Evolutionary conservation across 352 stramenopile species (phyloP).

Genomic region (Pythium monospermum): DNA sequence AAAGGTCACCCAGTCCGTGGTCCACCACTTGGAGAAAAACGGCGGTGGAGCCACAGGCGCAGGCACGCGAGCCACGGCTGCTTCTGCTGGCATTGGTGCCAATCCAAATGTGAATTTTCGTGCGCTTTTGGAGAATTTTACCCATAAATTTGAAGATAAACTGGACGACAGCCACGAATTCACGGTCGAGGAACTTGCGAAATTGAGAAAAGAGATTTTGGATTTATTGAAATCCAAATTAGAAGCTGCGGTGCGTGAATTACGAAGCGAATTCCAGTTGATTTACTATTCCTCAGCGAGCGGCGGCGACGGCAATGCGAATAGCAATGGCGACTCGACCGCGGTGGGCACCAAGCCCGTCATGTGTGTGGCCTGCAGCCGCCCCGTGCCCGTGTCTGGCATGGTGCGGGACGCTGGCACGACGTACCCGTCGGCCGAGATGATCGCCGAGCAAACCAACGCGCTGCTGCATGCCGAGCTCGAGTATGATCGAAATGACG

Average conservation of each 20-base stretch:
- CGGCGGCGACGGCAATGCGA: slow-evolving; percentile 13
- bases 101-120: slow-evolving; percentile 64
- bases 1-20: slow-evolving; percentile 56
- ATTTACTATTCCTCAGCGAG: slow-evolving; percentile 24
- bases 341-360: slow-evolving; percentile 73
- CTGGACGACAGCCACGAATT: slow-evolving; percentile 58
- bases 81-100: slow-evolving; percentile 27
- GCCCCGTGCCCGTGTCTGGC: slow-evolving; percentile 57
- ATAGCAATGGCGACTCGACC: slow-evolving; percentile 64
- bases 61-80: slow-evolving; percentile 15
- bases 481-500: slow-evolving; percentile 56
- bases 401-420: slow-evolving; percentile 49
- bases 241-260: slow-evolving; percentile 48
- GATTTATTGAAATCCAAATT: slow-evolving; percentile 58
- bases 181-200: slow-evolving; percentile 54
- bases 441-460: slow-evolving; percentile 25
- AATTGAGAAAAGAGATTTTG: slow-evolving; percentile 56
- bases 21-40: slow-evolving; percentile 43
- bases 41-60: slow-evolving; percentile 3
- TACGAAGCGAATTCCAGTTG: slow-evolving; percentile 65
- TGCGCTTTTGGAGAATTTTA: slow-evolving; percentile 67
- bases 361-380: slow-evolving; percentile 81
- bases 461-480: slow-evolving; percentile 22
- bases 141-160: slow-evolving; percentile 62
- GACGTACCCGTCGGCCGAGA: slow-evolving; percentile 37